These are phyloP conservation scores for Castanea mollissima DNA, from an alignment of 306 rosid species.

Conservation along the genomic window DNA sequence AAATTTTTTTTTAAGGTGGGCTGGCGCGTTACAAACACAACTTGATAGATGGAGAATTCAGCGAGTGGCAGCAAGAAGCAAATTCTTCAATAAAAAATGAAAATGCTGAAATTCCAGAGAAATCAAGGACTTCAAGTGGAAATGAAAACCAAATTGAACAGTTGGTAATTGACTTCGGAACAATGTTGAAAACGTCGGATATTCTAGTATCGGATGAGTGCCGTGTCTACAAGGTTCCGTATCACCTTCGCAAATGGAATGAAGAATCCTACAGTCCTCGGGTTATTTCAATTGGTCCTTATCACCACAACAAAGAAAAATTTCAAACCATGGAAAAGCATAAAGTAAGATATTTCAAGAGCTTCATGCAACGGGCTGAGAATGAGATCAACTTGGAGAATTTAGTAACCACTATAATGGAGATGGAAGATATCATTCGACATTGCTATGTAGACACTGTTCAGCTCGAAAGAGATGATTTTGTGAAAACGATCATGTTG, in stretches of 20 bases:
- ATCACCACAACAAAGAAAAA: not conserved
- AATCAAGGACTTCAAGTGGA: not conserved
- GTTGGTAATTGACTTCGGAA: not conserved
- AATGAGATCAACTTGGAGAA: not conserved
- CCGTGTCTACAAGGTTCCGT: conserved; percentile 32
- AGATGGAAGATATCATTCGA: not conserved
- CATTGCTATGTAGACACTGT: conserved; percentile 20
- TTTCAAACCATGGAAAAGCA: conserved; percentile 25
- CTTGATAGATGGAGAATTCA: not conserved
- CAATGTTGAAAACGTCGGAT: not conserved
- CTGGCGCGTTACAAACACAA: too few relatives aligned
- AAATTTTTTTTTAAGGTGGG: too few relatives aligned
- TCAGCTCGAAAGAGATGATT: not conserved
- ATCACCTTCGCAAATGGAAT: conserved; percentile 19
- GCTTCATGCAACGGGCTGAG: not conserved
- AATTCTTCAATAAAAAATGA: not conserved
- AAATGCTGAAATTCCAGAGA: not conserved
- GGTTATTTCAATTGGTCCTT: conserved; percentile 37
- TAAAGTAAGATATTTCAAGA: conserved; percentile 16
- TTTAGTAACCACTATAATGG: not conserved
- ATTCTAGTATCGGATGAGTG: not conserved
- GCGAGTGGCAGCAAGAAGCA: not conserved
- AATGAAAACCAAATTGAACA: not conserved
- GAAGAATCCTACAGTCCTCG: conserved; percentile 32
- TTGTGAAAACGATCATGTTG: conserved; percentile 22